Evolutionary conservation across 257 asterid genomes (phyloP).

Genomic region (Fraxinus quadrangulata): DNA sequence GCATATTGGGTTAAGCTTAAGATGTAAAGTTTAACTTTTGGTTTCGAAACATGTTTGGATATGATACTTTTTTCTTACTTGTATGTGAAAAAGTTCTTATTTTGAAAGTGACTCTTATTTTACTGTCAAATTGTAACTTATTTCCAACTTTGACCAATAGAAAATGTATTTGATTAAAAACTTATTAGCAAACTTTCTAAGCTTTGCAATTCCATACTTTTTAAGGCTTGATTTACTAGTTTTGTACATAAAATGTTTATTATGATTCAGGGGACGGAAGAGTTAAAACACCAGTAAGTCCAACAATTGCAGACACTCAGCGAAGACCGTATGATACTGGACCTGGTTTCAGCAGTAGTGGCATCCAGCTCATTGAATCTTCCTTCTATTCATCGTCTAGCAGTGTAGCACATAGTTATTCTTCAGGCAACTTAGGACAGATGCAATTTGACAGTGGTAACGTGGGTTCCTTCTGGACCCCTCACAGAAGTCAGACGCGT

Average conservation of each 20-base stretch:
- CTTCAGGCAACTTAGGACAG: constrained; percentile 60
- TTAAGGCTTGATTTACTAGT: not conserved
- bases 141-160: not conserved
- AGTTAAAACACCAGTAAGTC: constrained; percentile 69
- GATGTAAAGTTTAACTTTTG: not conserved
- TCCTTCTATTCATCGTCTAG: constrained; percentile 56
- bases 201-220: not conserved
- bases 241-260: not conserved
- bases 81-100: not conserved
- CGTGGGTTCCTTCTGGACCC: constrained; percentile 47
- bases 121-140: not conserved
- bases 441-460: constrained; percentile 43
- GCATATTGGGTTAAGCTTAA: not conserved
- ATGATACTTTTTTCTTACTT: not conserved
- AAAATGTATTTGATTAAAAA: not conserved
- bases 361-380: constrained; percentile 49
- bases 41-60: not conserved
- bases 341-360: constrained; percentile 36
- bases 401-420: constrained; percentile 61
- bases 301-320: constrained; percentile 48
- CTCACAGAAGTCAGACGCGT: constrained; percentile 45
- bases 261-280: constrained; percentile 59
- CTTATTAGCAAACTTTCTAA: not conserved
- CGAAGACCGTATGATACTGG: constrained; percentile 41
- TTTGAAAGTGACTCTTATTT: not conserved